Evolutionary conservation across 2,329 filamentous ascomycete genomes (phyloP).

Genomic region (Blastomyces parvus): DNA sequence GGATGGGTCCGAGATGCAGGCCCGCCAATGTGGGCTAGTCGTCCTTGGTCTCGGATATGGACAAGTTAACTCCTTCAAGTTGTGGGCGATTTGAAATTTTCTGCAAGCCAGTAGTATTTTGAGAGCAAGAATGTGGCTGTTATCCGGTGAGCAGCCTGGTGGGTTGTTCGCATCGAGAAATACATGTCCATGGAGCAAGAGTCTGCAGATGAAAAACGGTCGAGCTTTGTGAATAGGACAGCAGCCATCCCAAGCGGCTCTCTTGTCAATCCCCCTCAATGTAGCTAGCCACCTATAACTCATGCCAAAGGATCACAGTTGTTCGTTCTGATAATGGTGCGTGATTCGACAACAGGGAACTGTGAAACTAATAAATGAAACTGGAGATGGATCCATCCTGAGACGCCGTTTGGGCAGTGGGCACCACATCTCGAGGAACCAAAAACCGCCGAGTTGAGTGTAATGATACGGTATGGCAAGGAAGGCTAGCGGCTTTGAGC

Average conservation of each 20-base stretch:
- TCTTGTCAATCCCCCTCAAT: neutral
- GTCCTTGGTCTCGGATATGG: neutral
- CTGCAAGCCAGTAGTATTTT: neutral
- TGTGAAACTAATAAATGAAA: neutral
- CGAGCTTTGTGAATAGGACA: neutral
- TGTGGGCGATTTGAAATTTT: neutral
- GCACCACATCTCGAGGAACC: too few species aligned
- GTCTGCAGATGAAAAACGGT: neutral
- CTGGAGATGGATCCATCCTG: neutral
- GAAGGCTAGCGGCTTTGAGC: neutral
- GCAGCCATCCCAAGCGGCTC: neutral
- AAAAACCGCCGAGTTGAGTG: neutral
- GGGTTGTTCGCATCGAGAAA: neutral
- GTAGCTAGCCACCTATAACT: neutral
- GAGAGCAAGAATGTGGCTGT: neutral
- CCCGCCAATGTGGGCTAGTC: neutral
- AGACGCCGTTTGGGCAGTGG: neutral
- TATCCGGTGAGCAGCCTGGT: neutral
- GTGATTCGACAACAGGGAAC: neutral
- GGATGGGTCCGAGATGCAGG: neutral
- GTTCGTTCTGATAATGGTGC: neutral
- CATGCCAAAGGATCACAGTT: neutral
- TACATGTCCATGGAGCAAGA: neutral
- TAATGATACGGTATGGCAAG: slow-evolving; percentile 4
- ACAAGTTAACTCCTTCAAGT: neutral